Evolutionary conservation across 805 yeast species (phyloP).

Genomic region (Ogataea siamensis): DNA sequence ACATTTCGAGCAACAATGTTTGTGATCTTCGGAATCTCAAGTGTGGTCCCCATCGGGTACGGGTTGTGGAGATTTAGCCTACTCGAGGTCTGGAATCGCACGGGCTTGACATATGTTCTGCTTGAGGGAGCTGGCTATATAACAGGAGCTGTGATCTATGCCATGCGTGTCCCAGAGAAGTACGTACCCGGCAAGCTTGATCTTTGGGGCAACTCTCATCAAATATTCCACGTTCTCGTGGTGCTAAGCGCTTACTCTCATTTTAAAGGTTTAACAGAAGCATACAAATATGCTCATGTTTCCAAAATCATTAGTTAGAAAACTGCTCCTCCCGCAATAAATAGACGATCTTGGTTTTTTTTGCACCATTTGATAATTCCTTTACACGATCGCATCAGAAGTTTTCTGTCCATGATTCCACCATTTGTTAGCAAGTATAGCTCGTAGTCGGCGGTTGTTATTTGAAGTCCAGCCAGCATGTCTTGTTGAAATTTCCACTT

Average conservation of each 20-base stretch:
- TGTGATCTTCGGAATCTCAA: constrained; percentile 76
- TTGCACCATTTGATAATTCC: constrained; percentile 74
- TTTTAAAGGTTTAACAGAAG: constrained; percentile 55
- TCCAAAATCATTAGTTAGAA: constrained; percentile 36
- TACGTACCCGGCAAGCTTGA: constrained; percentile 63
- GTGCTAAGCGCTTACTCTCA: constrained; percentile 77
- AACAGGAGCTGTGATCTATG: constrained; percentile 76
- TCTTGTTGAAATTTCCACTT: constrained; percentile 29
- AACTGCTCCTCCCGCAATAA: constrained; percentile 70
- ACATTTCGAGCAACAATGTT: constrained; percentile 77
- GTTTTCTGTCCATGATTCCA: constrained; percentile 52
- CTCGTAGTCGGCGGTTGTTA: constrained; percentile 47
- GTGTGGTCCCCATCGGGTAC: constrained; percentile 62
- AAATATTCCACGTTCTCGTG: constrained; percentile 75
- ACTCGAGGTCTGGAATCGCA: constrained; percentile 45
- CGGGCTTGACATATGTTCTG: constrained; percentile 60
- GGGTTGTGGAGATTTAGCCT: constrained; percentile 53
- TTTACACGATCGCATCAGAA: constrained; percentile 59
- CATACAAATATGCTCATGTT: constrained; percentile 51
- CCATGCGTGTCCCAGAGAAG: constrained; percentile 75
- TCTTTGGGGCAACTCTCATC: constrained; percentile 78
- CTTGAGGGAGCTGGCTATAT: constrained; percentile 75
- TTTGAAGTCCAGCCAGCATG: constrained; percentile 26
- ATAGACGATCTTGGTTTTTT: constrained; percentile 65
- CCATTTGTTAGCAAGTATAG: constrained; percentile 57